A percentile compares a stretch with the other conserved stretches of the same genome.
phyloP scores from a whole-genome alignment of 495 filamentous ascomycete genomes.

The Cetradonia linearis region DNA sequence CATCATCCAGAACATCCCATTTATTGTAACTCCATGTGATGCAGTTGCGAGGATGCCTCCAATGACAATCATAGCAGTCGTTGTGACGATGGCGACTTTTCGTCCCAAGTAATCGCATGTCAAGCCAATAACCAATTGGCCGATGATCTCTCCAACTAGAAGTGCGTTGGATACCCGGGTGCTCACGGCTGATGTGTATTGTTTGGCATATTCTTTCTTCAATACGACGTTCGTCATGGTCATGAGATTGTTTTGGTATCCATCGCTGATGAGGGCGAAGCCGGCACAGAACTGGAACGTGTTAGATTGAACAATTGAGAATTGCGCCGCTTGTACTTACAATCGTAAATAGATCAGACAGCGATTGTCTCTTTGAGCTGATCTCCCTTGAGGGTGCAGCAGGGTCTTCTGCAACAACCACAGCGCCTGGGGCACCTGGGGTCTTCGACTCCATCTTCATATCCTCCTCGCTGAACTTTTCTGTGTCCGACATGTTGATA shows the following conservation, averaged over 20 bases:
- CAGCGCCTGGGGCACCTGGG: constrained; percentile 16
- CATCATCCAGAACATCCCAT: constrained; percentile 49
- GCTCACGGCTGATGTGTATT: constrained; percentile 37
- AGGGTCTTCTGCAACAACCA: constrained; percentile 11
- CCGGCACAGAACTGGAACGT: constrained; percentile 34
- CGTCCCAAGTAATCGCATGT: constrained; percentile 45
- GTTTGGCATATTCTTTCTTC: constrained; percentile 36
- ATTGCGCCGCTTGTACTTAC: constrained; percentile 16
- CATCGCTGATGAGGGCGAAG: constrained; percentile 44
- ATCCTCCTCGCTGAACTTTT: not conserved
- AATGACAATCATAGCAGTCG: constrained; percentile 42
- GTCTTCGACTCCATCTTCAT: not conserved
- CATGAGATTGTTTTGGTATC: constrained; percentile 45
- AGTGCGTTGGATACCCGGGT: constrained; percentile 46
- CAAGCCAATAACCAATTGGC: constrained; percentile 41
- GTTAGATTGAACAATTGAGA: not conserved
- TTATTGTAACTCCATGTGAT: constrained; percentile 36
- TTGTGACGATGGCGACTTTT: constrained; percentile 43
- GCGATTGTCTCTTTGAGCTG: constrained; percentile 31
- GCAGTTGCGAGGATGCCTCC: constrained; percentile 43
- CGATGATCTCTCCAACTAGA: constrained; percentile 43
- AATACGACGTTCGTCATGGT: constrained; percentile 45
- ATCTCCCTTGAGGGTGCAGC: constrained; percentile 26
- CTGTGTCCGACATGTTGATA: not conserved
- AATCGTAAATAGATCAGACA: constrained; percentile 41